These are phyloP conservation scores for Hygrophorus pudorinus DNA, from an alignment of 768 basidiomycete species.

Conservation along the genomic window DNA sequence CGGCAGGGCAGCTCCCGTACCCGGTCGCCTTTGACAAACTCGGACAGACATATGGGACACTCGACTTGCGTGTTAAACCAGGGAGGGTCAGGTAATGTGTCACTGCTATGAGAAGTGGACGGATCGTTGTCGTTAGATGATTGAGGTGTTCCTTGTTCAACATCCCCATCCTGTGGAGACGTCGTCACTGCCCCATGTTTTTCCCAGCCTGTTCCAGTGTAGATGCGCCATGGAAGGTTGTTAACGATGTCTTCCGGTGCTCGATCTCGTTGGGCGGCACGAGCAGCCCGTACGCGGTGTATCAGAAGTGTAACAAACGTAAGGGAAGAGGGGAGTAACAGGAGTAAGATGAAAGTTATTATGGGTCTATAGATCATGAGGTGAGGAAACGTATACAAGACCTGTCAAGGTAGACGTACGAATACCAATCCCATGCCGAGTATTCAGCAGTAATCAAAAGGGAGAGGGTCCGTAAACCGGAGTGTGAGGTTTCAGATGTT, in stretches of 20 bases:
- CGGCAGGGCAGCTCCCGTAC: slow-evolving; percentile 90
- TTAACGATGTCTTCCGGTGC: slow-evolving; percentile 76
- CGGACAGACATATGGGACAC: slow-evolving; percentile 88
- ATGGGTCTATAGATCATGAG: slow-evolving; percentile 46
- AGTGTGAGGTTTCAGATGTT: slow-evolving; percentile 70
- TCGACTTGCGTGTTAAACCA: slow-evolving; percentile 81
- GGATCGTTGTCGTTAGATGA: slow-evolving; percentile 19
- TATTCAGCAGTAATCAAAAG: slow-evolving; percentile 70
- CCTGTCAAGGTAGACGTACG: slow-evolving; percentile 36
- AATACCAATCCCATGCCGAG: slow-evolving; percentile 89
- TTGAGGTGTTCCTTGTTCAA: slow-evolving; percentile 26
- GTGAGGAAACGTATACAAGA: slow-evolving; percentile 6
- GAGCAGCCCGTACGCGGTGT: slow-evolving; percentile 76
- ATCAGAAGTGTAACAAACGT: slow-evolving; percentile 85
- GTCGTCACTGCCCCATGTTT: slow-evolving; percentile 50
- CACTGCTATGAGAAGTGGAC: slow-evolving; percentile 30
- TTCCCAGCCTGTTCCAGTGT: slow-evolving; percentile 76
- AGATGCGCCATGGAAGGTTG: slow-evolving; percentile 71
- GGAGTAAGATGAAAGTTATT: slow-evolving; percentile 76
- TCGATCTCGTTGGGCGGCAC: slow-evolving; percentile 74
- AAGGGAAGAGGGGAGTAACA: slow-evolving; percentile 82
- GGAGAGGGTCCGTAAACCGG: slow-evolving; percentile 65
- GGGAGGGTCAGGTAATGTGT: slow-evolving; percentile 30
- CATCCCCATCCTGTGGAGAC: slow-evolving; percentile 22
- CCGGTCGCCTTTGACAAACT: slow-evolving; percentile 79